These are phyloP conservation scores for Apostasia shenzhenica DNA, from an alignment of 106 monocot species.

Conservation along the genomic window DNA sequence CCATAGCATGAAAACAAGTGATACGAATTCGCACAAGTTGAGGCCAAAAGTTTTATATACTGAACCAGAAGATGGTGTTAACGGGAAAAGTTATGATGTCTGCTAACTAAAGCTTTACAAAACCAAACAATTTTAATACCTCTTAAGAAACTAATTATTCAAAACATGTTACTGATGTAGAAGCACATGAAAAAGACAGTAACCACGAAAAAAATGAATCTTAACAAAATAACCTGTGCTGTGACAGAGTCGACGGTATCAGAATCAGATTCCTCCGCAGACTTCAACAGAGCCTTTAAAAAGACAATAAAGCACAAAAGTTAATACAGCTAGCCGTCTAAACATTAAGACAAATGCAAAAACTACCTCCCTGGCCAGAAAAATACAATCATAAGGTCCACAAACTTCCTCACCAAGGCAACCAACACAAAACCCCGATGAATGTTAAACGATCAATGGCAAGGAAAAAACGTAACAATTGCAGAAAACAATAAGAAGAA, in stretches of 20 bases:
- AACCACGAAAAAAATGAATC: background rate
- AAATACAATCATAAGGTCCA: no score
- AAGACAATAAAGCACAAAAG: background rate
- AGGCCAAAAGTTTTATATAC: background rate
- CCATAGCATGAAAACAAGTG: background rate
- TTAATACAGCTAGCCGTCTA: background rate
- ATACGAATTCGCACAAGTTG: background rate
- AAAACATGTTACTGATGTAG: no score
- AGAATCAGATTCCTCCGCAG: constrained; percentile 1
- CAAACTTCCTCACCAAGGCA: background rate
- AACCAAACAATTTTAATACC: background rate
- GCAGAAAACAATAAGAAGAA: background rate
- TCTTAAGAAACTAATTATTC: background rate
- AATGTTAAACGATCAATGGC: background rate
- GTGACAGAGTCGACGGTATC: constrained; percentile 6
- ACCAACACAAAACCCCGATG: background rate
- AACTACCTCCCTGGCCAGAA: background rate
- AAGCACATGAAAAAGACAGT: background rate
- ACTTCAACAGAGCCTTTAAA: constrained; percentile 4
- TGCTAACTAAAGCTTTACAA: background rate
- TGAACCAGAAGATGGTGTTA: background rate
- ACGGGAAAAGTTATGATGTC: background rate
- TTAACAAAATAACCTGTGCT: constrained; percentile 1
- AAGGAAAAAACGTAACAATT: background rate
- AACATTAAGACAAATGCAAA: background rate